A percentile compares a stretch with the other conserved stretches of the same genome.
Evolutionary conservation across 2,329 filamentous ascomycete species (phyloP).

Genomic region (Mycosphaerella arachidis): DNA sequence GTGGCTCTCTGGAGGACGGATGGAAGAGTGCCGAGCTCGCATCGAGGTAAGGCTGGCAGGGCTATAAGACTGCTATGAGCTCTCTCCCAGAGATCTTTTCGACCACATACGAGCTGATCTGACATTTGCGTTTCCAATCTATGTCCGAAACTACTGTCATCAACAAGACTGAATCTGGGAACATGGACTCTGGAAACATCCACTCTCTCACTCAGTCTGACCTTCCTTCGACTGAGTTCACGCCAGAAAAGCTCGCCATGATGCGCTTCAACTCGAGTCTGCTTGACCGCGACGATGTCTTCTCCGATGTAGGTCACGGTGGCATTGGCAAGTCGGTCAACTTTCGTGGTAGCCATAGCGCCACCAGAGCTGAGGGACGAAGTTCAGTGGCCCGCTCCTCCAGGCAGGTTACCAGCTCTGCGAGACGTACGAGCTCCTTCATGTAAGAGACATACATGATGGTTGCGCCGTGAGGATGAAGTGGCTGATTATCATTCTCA

Average conservation of each 20-base stretch:
- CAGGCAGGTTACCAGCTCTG: slow-evolving; percentile 18
- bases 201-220: neutral
- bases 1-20: neutral
- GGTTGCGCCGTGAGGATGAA: neutral
- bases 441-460: slow-evolving; percentile 1
- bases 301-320: slow-evolving; percentile 19
- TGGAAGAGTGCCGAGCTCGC: neutral
- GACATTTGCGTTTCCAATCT: neutral
- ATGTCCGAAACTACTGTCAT: slow-evolving; percentile 1
- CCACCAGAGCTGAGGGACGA: slow-evolving; percentile 6
- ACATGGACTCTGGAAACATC: neutral
- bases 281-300: slow-evolving; percentile 19
- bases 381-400: slow-evolving; percentile 15
- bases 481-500: slow-evolving; percentile 17
- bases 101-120: neutral
- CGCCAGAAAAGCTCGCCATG: slow-evolving; percentile 23
- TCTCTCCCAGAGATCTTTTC: no score
- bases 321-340: slow-evolving; percentile 5
- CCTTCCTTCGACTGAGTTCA: slow-evolving; percentile 4
- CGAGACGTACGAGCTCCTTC: slow-evolving; percentile 20
- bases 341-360: slow-evolving; percentile 9
- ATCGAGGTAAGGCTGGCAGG: neutral
- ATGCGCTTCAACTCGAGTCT: slow-evolving; percentile 18
- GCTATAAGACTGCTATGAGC: neutral
- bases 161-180: neutral